Percentiles rank a stretch among this genome's conserved stretches.
These are phyloP conservation scores for Epichloe sp. DNA, from an alignment of 2,329 filamentous ascomycete genomes.

Conservation along the genomic window DNA sequence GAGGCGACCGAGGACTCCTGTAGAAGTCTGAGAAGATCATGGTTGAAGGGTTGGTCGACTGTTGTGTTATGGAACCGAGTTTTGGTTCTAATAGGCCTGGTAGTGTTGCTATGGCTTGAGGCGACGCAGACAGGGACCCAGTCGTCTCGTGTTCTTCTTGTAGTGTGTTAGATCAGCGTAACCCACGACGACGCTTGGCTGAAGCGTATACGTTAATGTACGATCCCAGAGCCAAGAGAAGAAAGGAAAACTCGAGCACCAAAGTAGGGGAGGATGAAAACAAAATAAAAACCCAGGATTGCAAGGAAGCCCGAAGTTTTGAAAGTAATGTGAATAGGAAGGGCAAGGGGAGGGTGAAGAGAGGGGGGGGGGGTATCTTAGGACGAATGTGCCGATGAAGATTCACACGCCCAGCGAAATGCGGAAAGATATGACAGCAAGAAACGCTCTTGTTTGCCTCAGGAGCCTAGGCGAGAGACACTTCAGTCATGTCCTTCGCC, in stretches of 20 bases:
- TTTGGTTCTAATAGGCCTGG: neutral
- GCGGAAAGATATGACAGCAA: conserved; percentile 1
- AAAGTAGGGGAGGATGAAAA: neutral
- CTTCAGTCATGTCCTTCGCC: neutral
- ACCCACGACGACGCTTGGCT: neutral
- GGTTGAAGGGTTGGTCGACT: conserved; percentile 1
- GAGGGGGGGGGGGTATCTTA: neutral
- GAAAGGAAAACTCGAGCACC: neutral
- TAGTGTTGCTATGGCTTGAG: neutral
- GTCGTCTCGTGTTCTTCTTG: neutral
- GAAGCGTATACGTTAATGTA: neutral
- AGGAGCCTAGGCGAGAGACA: neutral
- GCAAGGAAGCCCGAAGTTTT: neutral
- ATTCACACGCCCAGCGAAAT: conserved; percentile 1
- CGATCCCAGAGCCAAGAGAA: neutral
- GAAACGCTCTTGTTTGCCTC: neutral
- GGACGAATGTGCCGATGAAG: neutral
- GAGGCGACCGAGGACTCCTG: conserved; percentile 39
- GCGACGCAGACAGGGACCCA: neutral
- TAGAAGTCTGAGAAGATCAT: conserved; percentile 50
- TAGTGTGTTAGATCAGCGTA: neutral
- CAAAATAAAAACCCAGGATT: neutral
- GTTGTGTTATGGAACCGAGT: neutral
- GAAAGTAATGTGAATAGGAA: neutral
- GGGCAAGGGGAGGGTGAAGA: neutral